phyloP scores from a whole-genome alignment of 768 basidiomycete species.

The Suillus plorans region DNA sequence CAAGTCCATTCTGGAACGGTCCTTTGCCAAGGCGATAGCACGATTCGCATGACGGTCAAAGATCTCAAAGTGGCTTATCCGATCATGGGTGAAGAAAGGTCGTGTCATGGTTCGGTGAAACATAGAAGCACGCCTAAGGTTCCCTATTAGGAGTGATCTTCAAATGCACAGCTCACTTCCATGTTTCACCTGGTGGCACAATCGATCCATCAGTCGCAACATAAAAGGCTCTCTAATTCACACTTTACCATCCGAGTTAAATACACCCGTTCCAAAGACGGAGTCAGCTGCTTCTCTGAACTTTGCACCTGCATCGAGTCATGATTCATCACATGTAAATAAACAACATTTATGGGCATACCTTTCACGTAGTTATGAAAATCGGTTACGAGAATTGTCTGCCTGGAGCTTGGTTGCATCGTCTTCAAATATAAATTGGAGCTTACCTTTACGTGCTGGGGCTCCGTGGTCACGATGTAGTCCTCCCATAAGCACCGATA shows the following conservation, averaged over 20 bases:
- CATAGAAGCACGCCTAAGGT: constrained; percentile 27
- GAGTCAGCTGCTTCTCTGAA: constrained; percentile 30
- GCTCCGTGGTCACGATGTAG: no score
- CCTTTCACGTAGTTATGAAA: constrained; percentile 47
- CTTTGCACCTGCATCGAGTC: constrained; percentile 25
- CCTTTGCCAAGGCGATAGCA: constrained; percentile 44
- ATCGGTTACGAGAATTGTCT: constrained; percentile 25
- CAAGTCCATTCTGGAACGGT: constrained; percentile 43
- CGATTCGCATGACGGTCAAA: constrained; percentile 54
- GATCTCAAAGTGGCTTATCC: constrained; percentile 61
- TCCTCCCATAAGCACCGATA: no score
- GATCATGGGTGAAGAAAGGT: constrained; percentile 66
- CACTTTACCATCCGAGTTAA: constrained; percentile 35
- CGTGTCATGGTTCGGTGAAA: constrained; percentile 68
- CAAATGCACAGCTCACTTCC: constrained; percentile 50
- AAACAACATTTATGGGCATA: constrained; percentile 6
- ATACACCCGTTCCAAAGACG: constrained; percentile 49
- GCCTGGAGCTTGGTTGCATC: no score
- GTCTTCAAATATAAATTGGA: no score
- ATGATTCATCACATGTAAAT: background rate
- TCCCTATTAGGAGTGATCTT: background rate
- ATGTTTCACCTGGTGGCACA: constrained; percentile 51
- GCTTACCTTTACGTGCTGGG: no score
- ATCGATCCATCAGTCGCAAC: constrained; percentile 5
- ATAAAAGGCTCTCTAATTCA: background rate